Evolutionary conservation across 352 stramenopile species (phyloP).

Genomic region (Elongisporangium undulatum): DNA sequence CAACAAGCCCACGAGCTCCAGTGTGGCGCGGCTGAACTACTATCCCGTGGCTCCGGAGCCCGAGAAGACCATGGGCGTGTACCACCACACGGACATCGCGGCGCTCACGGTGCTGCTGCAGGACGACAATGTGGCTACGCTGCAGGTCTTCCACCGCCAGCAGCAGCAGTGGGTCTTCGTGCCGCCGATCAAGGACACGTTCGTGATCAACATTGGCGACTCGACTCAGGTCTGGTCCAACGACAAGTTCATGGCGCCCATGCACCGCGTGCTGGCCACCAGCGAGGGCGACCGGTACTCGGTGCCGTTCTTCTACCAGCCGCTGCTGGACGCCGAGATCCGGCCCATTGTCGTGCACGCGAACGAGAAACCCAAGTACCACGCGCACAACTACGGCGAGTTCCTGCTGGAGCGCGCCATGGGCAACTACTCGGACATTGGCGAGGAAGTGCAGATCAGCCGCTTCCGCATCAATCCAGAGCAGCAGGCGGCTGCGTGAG

Average conservation of each 20-base stretch:
- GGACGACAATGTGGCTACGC: slow-evolving; percentile 35
- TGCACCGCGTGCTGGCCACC: slow-evolving; percentile 48
- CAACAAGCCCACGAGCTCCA: slow-evolving; percentile 36
- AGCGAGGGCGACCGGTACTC: slow-evolving; percentile 26
- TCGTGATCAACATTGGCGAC: slow-evolving; percentile 65
- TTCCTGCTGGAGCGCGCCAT: slow-evolving; percentile 80
- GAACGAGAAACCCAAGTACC: slow-evolving; percentile 26
- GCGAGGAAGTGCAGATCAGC: slow-evolving; percentile 86
- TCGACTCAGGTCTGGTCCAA: slow-evolving; percentile 60
- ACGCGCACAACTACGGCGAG: slow-evolving; percentile 69
- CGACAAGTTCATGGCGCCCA: slow-evolving; percentile 38
- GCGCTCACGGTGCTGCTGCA: slow-evolving; percentile 43
- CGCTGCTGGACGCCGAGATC: slow-evolving; percentile 27
- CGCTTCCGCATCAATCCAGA: slow-evolving; percentile 32
- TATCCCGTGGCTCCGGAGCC: slow-evolving; percentile 51
- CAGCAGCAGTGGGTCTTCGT: slow-evolving; percentile 39
- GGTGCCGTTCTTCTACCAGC: slow-evolving; percentile 59
- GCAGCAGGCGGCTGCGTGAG: background rate
- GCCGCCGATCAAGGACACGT: slow-evolving; percentile 31
- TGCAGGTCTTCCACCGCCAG: slow-evolving; percentile 40
- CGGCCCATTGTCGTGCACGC: slow-evolving; percentile 16
- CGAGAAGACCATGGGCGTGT: slow-evolving; percentile 18
- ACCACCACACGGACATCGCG: slow-evolving; percentile 44
- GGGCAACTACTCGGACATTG: slow-evolving; percentile 83
- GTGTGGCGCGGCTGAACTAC: slow-evolving; percentile 81